A percentile compares a stretch with the other conserved stretches of the same genome.
Evolutionary conservation across 2,329 filamentous ascomycete species (phyloP).

Genomic region (Fusarium xylarioides): DNA sequence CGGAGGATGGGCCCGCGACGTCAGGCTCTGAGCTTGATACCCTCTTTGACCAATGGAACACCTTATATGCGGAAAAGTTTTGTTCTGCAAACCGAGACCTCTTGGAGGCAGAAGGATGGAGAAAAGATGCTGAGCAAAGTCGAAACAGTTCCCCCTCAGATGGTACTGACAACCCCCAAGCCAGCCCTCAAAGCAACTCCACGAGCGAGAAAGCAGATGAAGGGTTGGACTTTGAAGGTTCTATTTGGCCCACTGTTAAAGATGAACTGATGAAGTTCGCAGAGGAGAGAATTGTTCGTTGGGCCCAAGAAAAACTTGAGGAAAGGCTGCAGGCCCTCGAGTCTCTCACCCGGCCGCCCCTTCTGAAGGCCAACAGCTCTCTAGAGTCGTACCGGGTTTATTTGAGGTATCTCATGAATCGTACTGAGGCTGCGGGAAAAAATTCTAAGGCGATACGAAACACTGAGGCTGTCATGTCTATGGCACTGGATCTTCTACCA

Average conservation of each 20-base stretch:
- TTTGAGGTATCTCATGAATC: neutral
- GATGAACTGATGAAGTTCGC: neutral
- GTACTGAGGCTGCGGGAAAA: neutral
- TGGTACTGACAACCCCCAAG: rapidly evolving
- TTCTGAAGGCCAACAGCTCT: neutral
- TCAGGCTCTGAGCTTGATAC: neutral
- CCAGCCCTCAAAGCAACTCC: neutral
- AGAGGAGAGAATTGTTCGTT: neutral
- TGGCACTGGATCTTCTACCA: neutral
- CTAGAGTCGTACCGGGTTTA: neutral
- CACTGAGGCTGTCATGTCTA: neutral
- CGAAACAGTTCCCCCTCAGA: rapidly evolving
- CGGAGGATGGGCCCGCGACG: rapidly evolving
- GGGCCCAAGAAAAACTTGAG: neutral
- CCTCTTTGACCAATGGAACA: rapidly evolving
- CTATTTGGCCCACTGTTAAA: neutral
- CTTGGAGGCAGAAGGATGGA: neutral
- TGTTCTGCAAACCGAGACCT: rapidly evolving
- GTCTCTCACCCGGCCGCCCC: neutral
- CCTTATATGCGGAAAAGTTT: rapidly evolving
- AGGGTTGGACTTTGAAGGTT: neutral
- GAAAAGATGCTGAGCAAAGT: neutral
- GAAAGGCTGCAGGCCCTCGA: neutral
- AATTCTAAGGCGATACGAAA: neutral
- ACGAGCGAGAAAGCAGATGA: rapidly evolving